Evolutionary conservation across 1,284 basidiomycete genomes (phyloP), one percentile per base, ranked within the genome.

Genomic region (Apiotrichum brassicae): DNA sequence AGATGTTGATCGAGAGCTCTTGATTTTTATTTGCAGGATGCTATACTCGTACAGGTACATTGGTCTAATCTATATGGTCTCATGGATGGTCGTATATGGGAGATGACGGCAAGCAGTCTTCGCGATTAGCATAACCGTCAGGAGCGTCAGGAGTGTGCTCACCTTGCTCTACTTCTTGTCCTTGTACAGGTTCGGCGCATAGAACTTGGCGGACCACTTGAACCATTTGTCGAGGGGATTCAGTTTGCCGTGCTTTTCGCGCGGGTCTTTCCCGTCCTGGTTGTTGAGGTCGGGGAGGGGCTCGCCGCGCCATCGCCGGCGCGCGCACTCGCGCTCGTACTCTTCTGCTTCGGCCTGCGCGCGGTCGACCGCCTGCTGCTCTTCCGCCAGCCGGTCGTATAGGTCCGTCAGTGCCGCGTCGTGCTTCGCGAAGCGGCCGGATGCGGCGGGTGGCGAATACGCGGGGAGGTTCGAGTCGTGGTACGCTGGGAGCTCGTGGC

Each of bases 181-280:
- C 19, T 22, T 19, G 30, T 25, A 19, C 23, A 48, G 38, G 11
- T 23, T 41, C 8, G 46, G 46, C 12, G 39, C 28, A 32, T 48
- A 48, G 18, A 41, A 48, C 46, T 48, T 48, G 22, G 46, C 46
- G 23, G 38, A 41, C 38, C 37, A 35, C n/a, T 32, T 30, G 38
- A 18, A 35, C 46, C 46, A 48, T 5, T 23, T 13, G 14, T 44
- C 43, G 33, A 44, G 18, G 35, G 20, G 18, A 6, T n/a, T 18
- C 0, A 20, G 9, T 4, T 34, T 34, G 33, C 33, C 33, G 33
- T 34, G 14, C n/a, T 14, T 18, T 18, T 34, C 33, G 14, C 33
- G 33, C 13, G 33, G 33, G 33, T 30, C 11, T 28, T 42, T 42
- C 9, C 16, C 19, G 26, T 19, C 26, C 19, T 28, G 19, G 16